Conservation (phyloP, 257 asterid genomes). For the Solanum sitiens region DNA sequence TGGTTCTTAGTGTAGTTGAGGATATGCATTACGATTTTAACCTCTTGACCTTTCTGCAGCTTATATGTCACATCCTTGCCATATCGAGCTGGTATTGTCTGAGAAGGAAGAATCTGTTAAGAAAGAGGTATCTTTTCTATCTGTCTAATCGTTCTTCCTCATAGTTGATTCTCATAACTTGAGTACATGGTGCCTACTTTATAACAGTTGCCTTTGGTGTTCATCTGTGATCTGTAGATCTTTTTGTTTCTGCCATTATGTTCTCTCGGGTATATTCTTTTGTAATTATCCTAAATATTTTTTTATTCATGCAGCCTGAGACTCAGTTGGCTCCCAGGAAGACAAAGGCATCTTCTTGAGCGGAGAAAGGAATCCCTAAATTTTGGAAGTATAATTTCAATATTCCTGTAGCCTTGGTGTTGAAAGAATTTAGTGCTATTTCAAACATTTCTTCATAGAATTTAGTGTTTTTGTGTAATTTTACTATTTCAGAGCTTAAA, state of each 20-base stretch:
- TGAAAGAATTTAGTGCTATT: neutral
- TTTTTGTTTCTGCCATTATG: neutral
- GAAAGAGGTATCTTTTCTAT: conserved; percentile 42
- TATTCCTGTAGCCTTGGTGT: neutral
- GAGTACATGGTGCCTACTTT: neutral
- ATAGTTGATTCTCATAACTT: neutral
- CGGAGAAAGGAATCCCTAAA: neutral
- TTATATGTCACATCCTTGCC: conserved; percentile 90
- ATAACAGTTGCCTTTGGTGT: neutral
- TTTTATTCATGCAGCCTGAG: neutral
- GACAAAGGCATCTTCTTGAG: neutral
- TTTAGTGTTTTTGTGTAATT: neutral
- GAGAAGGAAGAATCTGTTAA: conserved; percentile 71
- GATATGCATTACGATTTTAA: neutral
- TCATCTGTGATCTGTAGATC: neutral
- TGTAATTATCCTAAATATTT: neutral
- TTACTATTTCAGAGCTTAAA: neutral
- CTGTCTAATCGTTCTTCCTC: neutral
- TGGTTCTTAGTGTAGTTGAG: neutral
- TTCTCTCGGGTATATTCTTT: neutral
- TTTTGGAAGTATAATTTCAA: neutral
- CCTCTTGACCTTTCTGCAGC: conserved; percentile 23
- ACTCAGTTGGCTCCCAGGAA: neutral
- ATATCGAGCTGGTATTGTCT: conserved; percentile 65
- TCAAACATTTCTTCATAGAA: neutral